A percentile compares a stretch with the other conserved stretches of the same genome.
phyloP scores from a whole-genome alignment of 2,329 filamentous ascomycete genomes.

The Grosmannia penicillata region DNA sequence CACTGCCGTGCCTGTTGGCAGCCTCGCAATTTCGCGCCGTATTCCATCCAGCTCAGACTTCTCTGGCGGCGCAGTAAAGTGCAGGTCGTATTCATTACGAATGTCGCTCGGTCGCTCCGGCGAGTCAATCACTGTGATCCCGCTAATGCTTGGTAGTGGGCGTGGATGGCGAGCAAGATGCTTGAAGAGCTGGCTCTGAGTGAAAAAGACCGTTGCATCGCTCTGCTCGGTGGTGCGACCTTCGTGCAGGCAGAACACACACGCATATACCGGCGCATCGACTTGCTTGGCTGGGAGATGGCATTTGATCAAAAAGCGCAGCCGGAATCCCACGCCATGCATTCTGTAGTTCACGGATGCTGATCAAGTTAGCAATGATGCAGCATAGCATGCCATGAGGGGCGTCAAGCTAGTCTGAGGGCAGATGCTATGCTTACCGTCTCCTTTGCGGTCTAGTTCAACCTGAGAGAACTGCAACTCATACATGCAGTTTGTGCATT shows the following conservation, averaged over 20 bases:
- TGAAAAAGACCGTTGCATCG: constrained; percentile 43
- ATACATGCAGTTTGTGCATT: constrained; percentile 36
- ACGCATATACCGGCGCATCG: constrained; percentile 39
- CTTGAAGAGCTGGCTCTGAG: constrained; percentile 33
- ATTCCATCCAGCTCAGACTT: constrained; percentile 27
- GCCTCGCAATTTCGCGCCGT: constrained; percentile 21
- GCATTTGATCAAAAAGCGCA: constrained; percentile 41
- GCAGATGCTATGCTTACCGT: no score
- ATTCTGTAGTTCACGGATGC: constrained; percentile 32
- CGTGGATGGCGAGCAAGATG: constrained; percentile 39
- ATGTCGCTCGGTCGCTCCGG: constrained; percentile 22
- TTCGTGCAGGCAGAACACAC: constrained; percentile 35
- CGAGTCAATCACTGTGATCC: constrained; percentile 32
- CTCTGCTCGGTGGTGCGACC: constrained; percentile 35
- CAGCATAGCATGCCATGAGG: no score
- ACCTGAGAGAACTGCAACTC: constrained; percentile 38
- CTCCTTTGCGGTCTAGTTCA: constrained; percentile 34
- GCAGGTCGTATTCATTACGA: constrained; percentile 37
- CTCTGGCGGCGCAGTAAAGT: constrained; percentile 26
- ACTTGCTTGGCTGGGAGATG: constrained; percentile 33
- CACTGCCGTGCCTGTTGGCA: constrained; percentile 29
- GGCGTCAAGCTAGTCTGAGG: no score
- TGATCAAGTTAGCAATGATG: constrained; percentile 11
- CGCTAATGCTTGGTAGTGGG: constrained; percentile 33
- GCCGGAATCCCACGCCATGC: constrained; percentile 31